Base-by-base conservation (phyloP, 2,329 filamentous ascomycete genomes). In the Colletotrichum cereale region DNA sequence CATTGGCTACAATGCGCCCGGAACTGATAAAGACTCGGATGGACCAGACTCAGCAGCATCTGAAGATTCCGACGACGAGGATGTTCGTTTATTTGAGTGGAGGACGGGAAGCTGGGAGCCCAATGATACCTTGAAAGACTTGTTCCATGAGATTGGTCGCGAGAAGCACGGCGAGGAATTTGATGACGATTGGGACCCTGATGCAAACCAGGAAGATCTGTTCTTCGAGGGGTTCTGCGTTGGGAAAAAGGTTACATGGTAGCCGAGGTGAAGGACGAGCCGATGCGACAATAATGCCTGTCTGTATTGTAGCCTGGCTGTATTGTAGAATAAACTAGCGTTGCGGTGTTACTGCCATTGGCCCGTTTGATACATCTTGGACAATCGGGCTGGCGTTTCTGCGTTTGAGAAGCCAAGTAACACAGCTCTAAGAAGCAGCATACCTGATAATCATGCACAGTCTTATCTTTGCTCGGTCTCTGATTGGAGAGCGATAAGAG, bases 401-500 rank as follows among this genome's bases (percentile, higher is more conserved):
- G 55, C 12, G 2, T 24, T 47, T 56, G 3, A n/a, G 14, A 4
- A 44, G 47, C 10, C n/a, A 50, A 26, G 5, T 12, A 18, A 24
- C 11, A 4, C 2, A 16, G 4, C 5, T 24, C 12, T 5, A 12
- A 38, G n/a, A 40, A n/a, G 31, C 10, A 50, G 6, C 10, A 62
- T 40, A 16, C 16, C 4, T 18, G 44, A 11, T 38, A 8, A n/a
- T n/a, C n/a, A n/a, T 26, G 38, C n/a, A 36, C 36, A 56, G 24
- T 8, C 58, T 63, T 57, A 63, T 64, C 52, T 68, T 48, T 10
- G 2, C 26, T 50, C 11, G 2, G 8, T 40, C 31, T 16, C n/a
- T 68, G 50, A 72, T 73, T 72, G 71, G 68, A 44, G 47, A 11
- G 18, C 55, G 71, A 72, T 73, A 73, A 73, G 14, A 56, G 16